Conservation (phyloP, 371 early-diverging fungal genomes). For the Batrachochytrium dendrobatidis region DNA sequence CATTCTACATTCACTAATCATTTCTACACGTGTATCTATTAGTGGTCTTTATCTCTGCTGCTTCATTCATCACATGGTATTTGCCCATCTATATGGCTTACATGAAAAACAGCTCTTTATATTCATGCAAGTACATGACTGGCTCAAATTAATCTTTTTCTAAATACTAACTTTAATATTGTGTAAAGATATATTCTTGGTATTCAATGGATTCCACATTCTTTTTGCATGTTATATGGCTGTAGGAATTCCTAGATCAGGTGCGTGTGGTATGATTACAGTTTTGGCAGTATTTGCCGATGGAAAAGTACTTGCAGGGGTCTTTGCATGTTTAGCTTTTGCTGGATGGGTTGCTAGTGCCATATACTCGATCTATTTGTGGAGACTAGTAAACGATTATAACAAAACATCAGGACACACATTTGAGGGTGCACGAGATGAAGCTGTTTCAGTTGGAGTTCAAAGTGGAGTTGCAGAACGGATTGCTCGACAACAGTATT, state of each 20-base stretch:
- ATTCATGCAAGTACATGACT: conserved; percentile 64
- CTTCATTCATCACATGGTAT: conserved; percentile 71
- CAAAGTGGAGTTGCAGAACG: conserved; percentile 7
- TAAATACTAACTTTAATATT: background rate
- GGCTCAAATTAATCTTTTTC: no score
- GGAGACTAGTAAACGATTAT: conserved; percentile 61
- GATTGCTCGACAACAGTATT: background rate
- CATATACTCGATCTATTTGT: conserved; percentile 48
- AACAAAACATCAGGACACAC: conserved; percentile 76
- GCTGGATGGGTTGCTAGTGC: conserved; percentile 62
- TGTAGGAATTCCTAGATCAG: conserved; percentile 72
- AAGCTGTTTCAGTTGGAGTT: conserved; percentile 48
- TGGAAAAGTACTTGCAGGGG: conserved; percentile 55
- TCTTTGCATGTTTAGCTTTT: conserved; percentile 61
- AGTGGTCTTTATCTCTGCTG: conserved; percentile 64
- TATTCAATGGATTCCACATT: conserved; percentile 82
- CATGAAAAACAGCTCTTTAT: conserved; percentile 78
- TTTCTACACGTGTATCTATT: background rate
- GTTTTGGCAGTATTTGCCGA: conserved; percentile 64
- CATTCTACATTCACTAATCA: background rate
- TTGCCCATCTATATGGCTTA: conserved; percentile 83
- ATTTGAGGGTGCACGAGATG: conserved; percentile 70
- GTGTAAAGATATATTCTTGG: conserved; percentile 59
- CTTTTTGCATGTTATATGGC: conserved; percentile 76
- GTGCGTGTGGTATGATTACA: conserved; percentile 76